These are phyloP conservation scores for maize (Zea mays) DNA, from an alignment of 176 grass and related monocot species.

Conservation along the genomic window DNA sequence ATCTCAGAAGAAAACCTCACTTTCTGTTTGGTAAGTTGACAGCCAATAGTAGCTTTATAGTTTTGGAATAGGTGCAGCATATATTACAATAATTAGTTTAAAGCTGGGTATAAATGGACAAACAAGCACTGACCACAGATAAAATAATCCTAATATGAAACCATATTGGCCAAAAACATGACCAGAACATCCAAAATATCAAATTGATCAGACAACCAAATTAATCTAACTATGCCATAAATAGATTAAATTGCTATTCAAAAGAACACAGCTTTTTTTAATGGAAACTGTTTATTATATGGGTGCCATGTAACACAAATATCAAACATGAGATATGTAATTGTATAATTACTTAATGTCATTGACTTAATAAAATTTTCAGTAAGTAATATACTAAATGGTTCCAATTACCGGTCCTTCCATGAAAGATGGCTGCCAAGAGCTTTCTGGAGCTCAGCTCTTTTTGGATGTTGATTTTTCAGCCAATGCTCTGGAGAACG, in stretches of 20 bases:
- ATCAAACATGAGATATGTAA: slow-evolving; percentile 22
- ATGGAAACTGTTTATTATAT: background rate
- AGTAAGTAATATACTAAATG: slow-evolving; percentile 28
- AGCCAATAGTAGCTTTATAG: slow-evolving; percentile 6
- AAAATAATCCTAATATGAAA: background rate
- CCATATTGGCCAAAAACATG: background rate
- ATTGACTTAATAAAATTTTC: slow-evolving; percentile 17
- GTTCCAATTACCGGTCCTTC: slow-evolving; percentile 84
- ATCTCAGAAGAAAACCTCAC: background rate
- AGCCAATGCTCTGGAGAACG: slow-evolving; percentile 88
- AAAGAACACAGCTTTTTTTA: background rate
- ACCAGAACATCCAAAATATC: background rate
- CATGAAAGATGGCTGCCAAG: slow-evolving; percentile 98
- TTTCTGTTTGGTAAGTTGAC: background rate
- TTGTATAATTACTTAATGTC: slow-evolving; percentile 16
- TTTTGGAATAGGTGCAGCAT: slow-evolving; percentile 15
- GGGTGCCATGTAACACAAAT: slow-evolving; percentile 4
- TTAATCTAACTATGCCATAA: background rate
- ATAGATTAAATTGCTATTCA: background rate
- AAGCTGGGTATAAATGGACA: background rate
- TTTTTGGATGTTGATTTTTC: slow-evolving; percentile 93
- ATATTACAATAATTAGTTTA: background rate
- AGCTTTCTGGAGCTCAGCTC: slow-evolving; percentile 95
- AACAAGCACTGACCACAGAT: slow-evolving; percentile 21
- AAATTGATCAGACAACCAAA: slow-evolving; percentile 5